A percentile compares a stretch with the other conserved stretches of the same genome.
These are phyloP conservation scores for Nakazawaea holstii DNA, from an alignment of 805 yeast genomes.

Conservation along the genomic window DNA sequence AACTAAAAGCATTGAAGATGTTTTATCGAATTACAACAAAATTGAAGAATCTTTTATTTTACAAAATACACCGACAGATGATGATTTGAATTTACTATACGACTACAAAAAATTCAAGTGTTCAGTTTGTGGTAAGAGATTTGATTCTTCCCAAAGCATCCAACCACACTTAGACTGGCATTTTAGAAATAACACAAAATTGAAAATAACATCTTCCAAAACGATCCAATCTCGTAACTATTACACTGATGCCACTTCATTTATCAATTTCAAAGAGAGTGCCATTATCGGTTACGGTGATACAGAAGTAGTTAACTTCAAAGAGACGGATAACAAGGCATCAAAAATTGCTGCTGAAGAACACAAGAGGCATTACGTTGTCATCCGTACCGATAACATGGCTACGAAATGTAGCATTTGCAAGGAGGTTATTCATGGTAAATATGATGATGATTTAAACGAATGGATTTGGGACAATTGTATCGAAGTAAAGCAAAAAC, in stretches of 20 bases:
- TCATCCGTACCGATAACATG: constrained; percentile 51
- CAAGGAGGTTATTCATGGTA: constrained; percentile 57
- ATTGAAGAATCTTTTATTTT: constrained; percentile 32
- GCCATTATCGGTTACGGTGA: constrained; percentile 42
- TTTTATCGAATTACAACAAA: constrained; percentile 7
- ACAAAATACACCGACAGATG: constrained; percentile 27
- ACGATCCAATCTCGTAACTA: constrained; percentile 72
- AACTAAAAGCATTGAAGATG: not conserved
- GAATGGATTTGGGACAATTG: constrained; percentile 83
- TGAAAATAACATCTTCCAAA: constrained; percentile 42
- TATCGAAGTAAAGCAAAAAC: constrained; percentile 33
- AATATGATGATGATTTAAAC: constrained; percentile 67
- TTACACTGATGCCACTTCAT: constrained; percentile 68
- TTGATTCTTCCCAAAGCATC: constrained; percentile 53
- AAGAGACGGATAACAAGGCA: not conserved
- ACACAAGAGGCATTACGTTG: constrained; percentile 21
- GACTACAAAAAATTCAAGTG: constrained; percentile 65
- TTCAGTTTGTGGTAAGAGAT: constrained; percentile 85
- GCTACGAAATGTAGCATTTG: constrained; percentile 63
- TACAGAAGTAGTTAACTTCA: constrained; percentile 13
- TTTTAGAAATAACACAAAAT: constrained; percentile 80
- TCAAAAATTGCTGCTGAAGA: constrained; percentile 11
- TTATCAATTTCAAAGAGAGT: constrained; percentile 70
- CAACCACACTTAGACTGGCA: constrained; percentile 93
- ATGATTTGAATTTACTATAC: constrained; percentile 38